Conservation (phyloP, 2,329 filamentous ascomycete species). For the Paramyrothecium sp. region DNA sequence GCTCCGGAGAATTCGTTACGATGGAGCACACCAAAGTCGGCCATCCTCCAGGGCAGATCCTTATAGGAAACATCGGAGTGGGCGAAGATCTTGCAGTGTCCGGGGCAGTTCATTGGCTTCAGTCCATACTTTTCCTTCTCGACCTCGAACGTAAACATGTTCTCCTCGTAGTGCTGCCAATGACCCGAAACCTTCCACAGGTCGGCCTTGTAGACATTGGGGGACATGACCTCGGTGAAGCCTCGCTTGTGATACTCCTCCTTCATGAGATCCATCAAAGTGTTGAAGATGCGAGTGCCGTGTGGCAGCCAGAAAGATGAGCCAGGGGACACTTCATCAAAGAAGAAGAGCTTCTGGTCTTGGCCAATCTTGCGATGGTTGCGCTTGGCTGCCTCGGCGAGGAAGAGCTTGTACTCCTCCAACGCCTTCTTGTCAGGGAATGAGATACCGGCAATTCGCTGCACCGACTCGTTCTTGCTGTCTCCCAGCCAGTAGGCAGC, state of each 20-base stretch:
- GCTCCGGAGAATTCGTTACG: conserved; percentile 94
- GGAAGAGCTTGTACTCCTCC: conserved; percentile 88
- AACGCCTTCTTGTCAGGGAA: conserved; percentile 95
- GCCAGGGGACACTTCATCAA: conserved; percentile 89
- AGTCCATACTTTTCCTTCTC: conserved; percentile 74
- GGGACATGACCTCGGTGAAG: conserved; percentile 92
- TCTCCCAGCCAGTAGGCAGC: conserved; percentile 91
- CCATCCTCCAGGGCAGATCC: conserved; percentile 87
- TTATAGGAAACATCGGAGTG: conserved; percentile 79
- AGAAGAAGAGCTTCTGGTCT: conserved; percentile 97
- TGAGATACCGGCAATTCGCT: conserved; percentile 94
- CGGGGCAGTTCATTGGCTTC: conserved; percentile 98
- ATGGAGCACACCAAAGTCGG: conserved; percentile 94
- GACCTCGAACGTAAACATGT: conserved; percentile 76
- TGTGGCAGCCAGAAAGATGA: conserved; percentile 91
- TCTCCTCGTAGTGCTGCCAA: conserved; percentile 82
- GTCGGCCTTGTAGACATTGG: conserved; percentile 90
- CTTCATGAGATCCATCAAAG: conserved; percentile 76
- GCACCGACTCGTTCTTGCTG: conserved; percentile 88
- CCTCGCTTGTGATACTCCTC: conserved; percentile 90
- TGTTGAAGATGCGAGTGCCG: conserved; percentile 91
- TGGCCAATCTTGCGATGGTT: conserved; percentile 92
- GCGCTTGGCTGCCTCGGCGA: conserved; percentile 96
- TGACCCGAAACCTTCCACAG: conserved; percentile 95
- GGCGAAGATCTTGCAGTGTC: conserved; percentile 85